Evolutionary conservation across 305 asterid species (phyloP).

Genomic region (Plantago lanceolata): DNA sequence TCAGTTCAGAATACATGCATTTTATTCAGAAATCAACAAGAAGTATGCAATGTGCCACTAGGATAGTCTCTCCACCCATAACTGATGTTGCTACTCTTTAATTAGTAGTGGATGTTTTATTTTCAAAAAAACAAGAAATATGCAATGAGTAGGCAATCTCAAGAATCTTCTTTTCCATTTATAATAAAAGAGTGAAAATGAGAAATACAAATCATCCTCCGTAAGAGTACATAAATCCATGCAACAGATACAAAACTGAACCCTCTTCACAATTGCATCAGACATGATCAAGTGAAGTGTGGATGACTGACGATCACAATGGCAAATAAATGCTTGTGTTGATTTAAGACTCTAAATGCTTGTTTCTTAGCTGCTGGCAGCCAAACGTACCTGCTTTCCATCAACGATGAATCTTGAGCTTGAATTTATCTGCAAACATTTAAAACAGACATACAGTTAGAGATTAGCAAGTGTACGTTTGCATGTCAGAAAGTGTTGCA

Average conservation of each 20-base stretch:
- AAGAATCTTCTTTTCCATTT: no score
- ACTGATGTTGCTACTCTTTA: no score
- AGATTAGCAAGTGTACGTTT: neutral
- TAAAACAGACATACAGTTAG: neutral
- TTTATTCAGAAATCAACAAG: no score
- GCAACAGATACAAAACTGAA: constrained; percentile 4
- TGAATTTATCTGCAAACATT: constrained; percentile 50
- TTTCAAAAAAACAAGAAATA: no score
- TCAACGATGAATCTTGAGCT: constrained; percentile 62
- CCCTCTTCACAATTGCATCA: neutral
- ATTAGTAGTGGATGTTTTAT: no score
- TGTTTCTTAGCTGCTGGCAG: constrained; percentile 37
- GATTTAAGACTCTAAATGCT: neutral
- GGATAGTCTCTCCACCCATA: no score
- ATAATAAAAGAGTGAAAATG: neutral
- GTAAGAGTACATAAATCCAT: neutral
- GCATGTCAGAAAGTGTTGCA: neutral
- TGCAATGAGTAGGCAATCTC: no score
- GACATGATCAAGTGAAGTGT: neutral
- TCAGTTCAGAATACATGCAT: no score
- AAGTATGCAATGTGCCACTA: no score
- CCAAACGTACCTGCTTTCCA: constrained; percentile 60
- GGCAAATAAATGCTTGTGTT: neutral
- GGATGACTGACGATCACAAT: neutral
- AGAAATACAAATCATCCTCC: constrained; percentile 4